Conservation (phyloP, 2,329 filamentous ascomycete species). For the Trichoderma simmonsii region DNA sequence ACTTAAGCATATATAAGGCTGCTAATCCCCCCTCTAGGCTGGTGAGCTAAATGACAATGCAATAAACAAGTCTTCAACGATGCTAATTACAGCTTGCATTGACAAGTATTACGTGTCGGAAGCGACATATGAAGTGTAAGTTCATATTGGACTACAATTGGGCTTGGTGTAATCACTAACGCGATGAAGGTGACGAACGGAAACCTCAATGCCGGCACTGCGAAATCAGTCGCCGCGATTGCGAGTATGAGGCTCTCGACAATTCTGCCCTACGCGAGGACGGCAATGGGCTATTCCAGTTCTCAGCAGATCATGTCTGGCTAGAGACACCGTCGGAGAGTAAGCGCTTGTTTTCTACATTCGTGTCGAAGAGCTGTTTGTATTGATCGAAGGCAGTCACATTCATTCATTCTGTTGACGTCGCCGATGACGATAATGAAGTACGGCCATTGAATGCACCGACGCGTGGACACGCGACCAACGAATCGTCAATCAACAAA, state of each 20-base stretch:
- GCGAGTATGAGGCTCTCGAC: not conserved
- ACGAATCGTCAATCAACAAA: not conserved
- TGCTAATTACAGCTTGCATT: not conserved
- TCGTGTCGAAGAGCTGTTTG: not conserved
- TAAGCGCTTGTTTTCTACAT: not conserved
- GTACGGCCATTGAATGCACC: not conserved
- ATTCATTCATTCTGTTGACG: not conserved
- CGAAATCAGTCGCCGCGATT: not conserved
- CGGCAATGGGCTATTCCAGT: not conserved
- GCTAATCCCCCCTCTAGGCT: not conserved
- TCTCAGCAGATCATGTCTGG: not conserved
- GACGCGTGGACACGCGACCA: not conserved
- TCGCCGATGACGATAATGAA: not conserved
- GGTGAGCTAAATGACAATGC: not conserved
- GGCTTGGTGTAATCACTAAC: not conserved
- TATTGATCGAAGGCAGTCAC: not conserved
- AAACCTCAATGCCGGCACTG: conserved; percentile 1
- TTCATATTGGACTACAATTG: not conserved
- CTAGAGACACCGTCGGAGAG: not conserved
- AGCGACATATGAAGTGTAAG: conserved; percentile 1
- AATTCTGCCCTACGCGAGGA: not conserved
- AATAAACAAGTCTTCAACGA: not conserved
- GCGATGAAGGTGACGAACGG: not conserved
- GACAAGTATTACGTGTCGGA: not conserved
- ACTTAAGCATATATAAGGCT: not conserved